These are phyloP conservation scores for Carex myosuroides DNA, from an alignment of 176 grass and related monocot genomes.

Conservation along the genomic window DNA sequence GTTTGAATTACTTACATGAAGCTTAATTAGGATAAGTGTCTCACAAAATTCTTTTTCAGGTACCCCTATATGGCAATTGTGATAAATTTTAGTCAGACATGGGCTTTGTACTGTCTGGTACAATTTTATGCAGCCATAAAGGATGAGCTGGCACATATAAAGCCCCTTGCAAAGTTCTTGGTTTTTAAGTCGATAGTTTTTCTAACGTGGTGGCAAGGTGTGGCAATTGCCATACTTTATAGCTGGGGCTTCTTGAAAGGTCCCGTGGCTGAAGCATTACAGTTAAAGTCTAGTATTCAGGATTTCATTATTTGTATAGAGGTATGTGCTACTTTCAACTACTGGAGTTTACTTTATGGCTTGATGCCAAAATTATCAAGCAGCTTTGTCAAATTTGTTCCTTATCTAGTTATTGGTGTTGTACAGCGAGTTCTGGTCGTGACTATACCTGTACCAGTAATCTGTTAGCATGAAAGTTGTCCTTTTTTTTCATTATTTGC, in stretches of 20 bases:
- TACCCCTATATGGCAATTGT: conserved; percentile 84
- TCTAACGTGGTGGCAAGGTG: conserved; percentile 97
- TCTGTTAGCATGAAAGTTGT: background rate
- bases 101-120: conserved; percentile 91
- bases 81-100: conserved; percentile 96
- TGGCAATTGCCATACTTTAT: conserved; percentile 73
- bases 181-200: conserved; percentile 98
- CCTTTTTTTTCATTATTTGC: background rate
- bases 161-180: conserved; percentile 86
- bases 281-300: conserved; percentile 91
- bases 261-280: conserved; percentile 70
- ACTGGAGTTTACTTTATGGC: background rate
- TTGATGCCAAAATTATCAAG: background rate
- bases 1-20: background rate
- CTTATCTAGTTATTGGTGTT: background rate
- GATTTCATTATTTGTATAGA: conserved; percentile 99
- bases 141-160: conserved; percentile 87
- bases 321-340: conserved; percentile 31
- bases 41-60: conserved; percentile 37
- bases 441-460: background rate
- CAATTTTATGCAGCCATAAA: conserved; percentile 92
- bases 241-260: conserved; percentile 71
- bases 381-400: background rate
- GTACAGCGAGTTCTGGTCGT: background rate
- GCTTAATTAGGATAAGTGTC: background rate